These are phyloP conservation scores for Candida glucosophila DNA, from an alignment of 1,139 yeast genomes.

Conservation along the genomic window DNA sequence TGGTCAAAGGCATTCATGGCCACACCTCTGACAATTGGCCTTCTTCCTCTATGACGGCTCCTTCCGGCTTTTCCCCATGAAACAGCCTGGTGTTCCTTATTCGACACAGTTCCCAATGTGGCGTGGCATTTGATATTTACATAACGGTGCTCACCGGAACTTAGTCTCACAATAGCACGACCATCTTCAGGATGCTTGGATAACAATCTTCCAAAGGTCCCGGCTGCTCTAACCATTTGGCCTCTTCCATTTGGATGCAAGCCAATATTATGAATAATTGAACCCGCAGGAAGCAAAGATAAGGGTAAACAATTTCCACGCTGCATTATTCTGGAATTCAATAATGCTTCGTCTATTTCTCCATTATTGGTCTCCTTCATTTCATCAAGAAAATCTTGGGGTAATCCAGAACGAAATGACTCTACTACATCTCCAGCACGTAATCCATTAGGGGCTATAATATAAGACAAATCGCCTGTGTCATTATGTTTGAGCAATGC, in stretches of 20 bases:
- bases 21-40: slow-evolving; percentile 96
- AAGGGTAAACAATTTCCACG: slow-evolving; percentile 94
- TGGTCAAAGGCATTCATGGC: slow-evolving; percentile 98
- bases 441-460: slow-evolving; percentile 86
- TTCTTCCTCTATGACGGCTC: slow-evolving; percentile 81
- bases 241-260: slow-evolving; percentile 74
- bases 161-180: slow-evolving; percentile 71
- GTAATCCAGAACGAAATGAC: slow-evolving; percentile 81
- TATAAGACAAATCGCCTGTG: slow-evolving; percentile 63
- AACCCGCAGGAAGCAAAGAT: slow-evolving; percentile 86
- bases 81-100: slow-evolving; percentile 84
- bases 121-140: slow-evolving; percentile 84
- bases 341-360: slow-evolving; percentile 81
- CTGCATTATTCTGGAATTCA: slow-evolving; percentile 80
- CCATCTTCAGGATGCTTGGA: slow-evolving; percentile 67
- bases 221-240: slow-evolving; percentile 88
- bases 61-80: slow-evolving; percentile 98
- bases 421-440: slow-evolving; percentile 90
- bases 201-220: slow-evolving; percentile 84
- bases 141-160: slow-evolving; percentile 91
- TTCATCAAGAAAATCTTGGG: slow-evolving; percentile 63
- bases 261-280: slow-evolving; percentile 83
- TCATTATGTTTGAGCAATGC: slow-evolving; percentile 67
- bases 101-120: slow-evolving; percentile 91
- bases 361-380: slow-evolving; percentile 62